Conservation (phyloP, 2,329 filamentous ascomycete species). For the Cordyceps cateniannulata region DNA sequence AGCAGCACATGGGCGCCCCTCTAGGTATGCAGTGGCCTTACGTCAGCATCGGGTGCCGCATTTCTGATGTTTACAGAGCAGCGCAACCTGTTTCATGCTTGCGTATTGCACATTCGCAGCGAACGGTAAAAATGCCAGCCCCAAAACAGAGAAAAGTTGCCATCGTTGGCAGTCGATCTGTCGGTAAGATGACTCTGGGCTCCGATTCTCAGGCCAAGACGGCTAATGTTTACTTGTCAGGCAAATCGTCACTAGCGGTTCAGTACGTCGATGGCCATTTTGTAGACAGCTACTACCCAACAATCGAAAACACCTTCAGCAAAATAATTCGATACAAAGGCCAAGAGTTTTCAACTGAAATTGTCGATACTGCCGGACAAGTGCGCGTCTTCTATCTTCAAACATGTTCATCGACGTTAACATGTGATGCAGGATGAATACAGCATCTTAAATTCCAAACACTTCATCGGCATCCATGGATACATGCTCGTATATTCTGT, state of each 20-base stretch:
- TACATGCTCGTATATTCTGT: conserved; percentile 99
- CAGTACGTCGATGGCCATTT: conserved; percentile 97
- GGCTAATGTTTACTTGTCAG: conserved; percentile 37
- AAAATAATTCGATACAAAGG: conserved; percentile 90
- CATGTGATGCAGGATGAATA: conserved; percentile 72
- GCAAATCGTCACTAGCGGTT: conserved; percentile 95
- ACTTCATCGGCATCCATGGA: conserved; percentile 98
- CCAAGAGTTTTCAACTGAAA: conserved; percentile 91
- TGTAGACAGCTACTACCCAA: conserved; percentile 98
- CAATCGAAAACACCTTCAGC: conserved; percentile 98
- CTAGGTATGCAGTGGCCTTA: no score
- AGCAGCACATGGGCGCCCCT: no score
- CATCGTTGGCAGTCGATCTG: conserved; percentile 89
- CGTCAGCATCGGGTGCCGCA: conserved; percentile 11
- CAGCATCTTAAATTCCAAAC: conserved; percentile 95
- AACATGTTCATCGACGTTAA: conserved; percentile 5
- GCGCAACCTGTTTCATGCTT: neutral
- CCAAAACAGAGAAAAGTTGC: conserved; percentile 91
- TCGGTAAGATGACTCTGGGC: conserved; percentile 40
- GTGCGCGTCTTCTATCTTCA: conserved; percentile 38
- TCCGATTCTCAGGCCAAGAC: neutral
- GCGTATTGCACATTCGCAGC: neutral
- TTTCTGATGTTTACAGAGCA: neutral
- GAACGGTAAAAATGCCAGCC: conserved; percentile 49
- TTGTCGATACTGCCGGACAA: conserved; percentile 96